Percentiles rank a stretch among this genome's conserved stretches.
phyloP scores from a whole-genome alignment of 768 basidiomycete genomes.

The Vararia minispora region DNA sequence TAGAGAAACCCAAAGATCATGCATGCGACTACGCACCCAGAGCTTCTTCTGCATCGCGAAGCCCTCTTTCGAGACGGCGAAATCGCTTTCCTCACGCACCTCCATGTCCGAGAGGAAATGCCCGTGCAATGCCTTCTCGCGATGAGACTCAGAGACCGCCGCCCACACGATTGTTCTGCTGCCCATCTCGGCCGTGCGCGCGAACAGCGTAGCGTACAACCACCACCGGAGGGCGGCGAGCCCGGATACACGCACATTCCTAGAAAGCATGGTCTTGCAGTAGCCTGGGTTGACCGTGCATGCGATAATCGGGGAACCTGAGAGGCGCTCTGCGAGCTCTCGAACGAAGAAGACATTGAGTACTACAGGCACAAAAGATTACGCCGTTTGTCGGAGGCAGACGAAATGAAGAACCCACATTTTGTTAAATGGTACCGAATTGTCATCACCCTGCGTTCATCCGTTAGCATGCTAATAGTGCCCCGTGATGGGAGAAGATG shows the following conservation, averaged over 20 bases:
- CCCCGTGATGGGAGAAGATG: no score
- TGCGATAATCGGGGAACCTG: background rate
- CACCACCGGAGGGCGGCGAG: background rate
- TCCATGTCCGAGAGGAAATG: slow-evolving; percentile 10
- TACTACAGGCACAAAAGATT: background rate
- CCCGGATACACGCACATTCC: background rate
- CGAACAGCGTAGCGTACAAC: background rate
- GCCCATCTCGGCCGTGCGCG: slow-evolving; percentile 20
- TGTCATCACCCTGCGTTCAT: background rate
- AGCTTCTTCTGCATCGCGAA: slow-evolving; percentile 19
- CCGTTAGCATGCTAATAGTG: no score
- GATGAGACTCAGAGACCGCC: slow-evolving; percentile 17
- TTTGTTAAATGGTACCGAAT: background rate
- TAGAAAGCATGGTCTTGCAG: background rate
- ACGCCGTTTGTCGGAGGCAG: no score
- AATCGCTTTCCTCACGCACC: slow-evolving; percentile 22
- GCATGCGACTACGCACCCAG: slow-evolving; percentile 30
- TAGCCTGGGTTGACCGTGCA: slow-evolving; percentile 3
- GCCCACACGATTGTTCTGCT: slow-evolving; percentile 24
- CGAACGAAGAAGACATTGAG: slow-evolving; percentile 1
- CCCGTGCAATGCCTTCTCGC: slow-evolving; percentile 16
- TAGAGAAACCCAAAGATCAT: no score
- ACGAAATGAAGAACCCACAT: background rate
- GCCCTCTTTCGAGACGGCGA: slow-evolving; percentile 22
- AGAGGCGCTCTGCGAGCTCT: slow-evolving; percentile 1